Conservation (phyloP, 495 filamentous ascomycete species). For the Saxophila tyrrhenica region DNA sequence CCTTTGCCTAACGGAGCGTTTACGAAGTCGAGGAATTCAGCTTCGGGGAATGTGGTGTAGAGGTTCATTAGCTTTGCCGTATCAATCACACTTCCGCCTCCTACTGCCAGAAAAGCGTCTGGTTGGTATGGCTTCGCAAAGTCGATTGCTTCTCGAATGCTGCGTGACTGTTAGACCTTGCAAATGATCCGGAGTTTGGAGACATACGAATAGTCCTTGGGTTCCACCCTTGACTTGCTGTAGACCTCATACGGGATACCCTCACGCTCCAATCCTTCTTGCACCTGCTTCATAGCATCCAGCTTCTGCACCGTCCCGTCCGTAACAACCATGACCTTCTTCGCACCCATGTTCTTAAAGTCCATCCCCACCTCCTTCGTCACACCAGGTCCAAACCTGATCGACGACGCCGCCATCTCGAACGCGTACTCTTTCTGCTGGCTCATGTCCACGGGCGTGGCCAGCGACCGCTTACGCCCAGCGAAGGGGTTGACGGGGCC, state of each 20-base stretch:
- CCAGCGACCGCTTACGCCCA: conserved; percentile 48
- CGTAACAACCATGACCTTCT: conserved; percentile 82
- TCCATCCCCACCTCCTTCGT: conserved; percentile 99
- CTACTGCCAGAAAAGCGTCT: conserved; percentile 87
- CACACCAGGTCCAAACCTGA: conserved; percentile 86
- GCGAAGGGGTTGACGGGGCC: conserved; percentile 23
- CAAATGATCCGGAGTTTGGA: neutral
- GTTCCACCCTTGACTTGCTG: conserved; percentile 68
- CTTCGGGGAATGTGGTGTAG: conserved; percentile 75
- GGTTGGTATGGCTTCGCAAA: conserved; percentile 67
- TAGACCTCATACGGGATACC: conserved; percentile 72
- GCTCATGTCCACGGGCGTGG: conserved; percentile 58
- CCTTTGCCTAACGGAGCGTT: conserved; percentile 90
- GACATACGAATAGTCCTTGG: conserved; percentile 79
- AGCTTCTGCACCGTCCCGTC: conserved; percentile 68
- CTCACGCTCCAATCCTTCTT: conserved; percentile 62
- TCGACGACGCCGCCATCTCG: conserved; percentile 90
- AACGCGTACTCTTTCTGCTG: conserved; percentile 94
- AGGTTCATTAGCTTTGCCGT: conserved; percentile 98
- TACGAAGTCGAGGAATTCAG: conserved; percentile 92
- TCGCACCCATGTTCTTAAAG: conserved; percentile 76
- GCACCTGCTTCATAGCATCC: conserved; percentile 72
- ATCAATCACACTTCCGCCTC: conserved; percentile 68
- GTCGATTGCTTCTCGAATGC: conserved; percentile 74
- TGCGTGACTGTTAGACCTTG: conserved; percentile 22